These are phyloP conservation scores for Otatea glauca DNA, from an alignment of 176 grass and related monocot species.

Conservation along the genomic window DNA sequence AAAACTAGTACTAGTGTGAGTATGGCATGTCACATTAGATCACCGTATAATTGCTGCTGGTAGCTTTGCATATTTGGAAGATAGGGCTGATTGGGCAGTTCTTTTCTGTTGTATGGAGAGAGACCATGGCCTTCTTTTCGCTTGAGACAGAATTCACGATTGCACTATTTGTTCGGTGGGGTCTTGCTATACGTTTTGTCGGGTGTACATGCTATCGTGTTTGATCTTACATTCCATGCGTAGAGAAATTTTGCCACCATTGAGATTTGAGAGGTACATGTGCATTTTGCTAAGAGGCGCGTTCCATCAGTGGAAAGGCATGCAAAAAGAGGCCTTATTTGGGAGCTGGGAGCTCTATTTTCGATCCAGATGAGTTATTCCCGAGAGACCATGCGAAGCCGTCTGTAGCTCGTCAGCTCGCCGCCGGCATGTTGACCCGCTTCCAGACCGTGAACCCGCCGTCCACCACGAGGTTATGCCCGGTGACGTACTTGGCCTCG, in stretches of 20 bases:
- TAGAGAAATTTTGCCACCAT: no score
- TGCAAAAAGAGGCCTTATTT: no score
- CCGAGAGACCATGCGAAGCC: not conserved
- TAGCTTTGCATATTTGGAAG: not conserved
- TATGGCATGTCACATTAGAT: not conserved
- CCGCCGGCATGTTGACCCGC: constrained; percentile 13
- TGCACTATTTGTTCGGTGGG: no score
- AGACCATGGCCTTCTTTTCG: not conserved
- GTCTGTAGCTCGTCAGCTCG: constrained; percentile 1
- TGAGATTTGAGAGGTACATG: not conserved
- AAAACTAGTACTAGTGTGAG: not conserved
- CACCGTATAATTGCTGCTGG: not conserved
- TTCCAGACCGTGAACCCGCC: constrained; percentile 57
- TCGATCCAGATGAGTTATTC: no score
- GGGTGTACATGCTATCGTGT: no score
- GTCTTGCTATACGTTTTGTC: no score
- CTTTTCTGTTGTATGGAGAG: not conserved
- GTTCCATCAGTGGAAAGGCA: not conserved
- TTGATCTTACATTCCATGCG: no score
- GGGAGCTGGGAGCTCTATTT: no score
- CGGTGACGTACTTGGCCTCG: constrained; percentile 52
- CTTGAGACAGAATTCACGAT: not conserved
- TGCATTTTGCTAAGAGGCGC: not conserved
- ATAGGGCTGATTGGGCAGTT: not conserved
- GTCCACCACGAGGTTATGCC: constrained; percentile 52